Evolutionary conservation across 2,329 filamentous ascomycete species (phyloP), one percentile per base, ranked within the genome.

Genomic region (Fusarium sp.): DNA sequence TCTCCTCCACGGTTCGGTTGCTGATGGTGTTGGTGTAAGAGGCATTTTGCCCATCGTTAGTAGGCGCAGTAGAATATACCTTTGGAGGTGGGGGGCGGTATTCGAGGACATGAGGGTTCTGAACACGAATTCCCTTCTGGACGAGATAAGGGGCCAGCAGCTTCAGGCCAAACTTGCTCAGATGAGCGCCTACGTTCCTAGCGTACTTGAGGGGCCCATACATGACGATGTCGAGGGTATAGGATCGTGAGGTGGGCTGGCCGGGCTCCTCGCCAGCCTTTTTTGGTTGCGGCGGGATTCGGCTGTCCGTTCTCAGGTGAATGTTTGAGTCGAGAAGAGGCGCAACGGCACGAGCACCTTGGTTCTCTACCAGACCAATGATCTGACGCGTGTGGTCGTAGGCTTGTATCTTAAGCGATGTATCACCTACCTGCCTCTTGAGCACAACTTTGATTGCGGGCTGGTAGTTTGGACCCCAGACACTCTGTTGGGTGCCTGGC

Each of bases 1-100:
- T 92, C 81, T 98, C 94, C 76, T 98, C 95, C 1, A 91, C 90
- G 1, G 93, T 95, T 37, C 94, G 89, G 52, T 79, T 82, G 41
- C 82, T 80, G 6, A 82, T 69, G 10, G 81, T 76, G 39, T 73
- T 77, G n/a, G 73, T 66, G 64, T 77, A 69, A 27, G 71, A 66
- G 55, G 73, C 76, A 21, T 69, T 69, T 62, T 79, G 71, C 62
- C 76, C 71, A 61, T 76, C 79, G 18, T 72, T 80, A 23, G 55
- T 49, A 29, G 51, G 49, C 15, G 45, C 67, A 27, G 70, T 42
- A 15, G 79, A 64, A 46, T 82, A 83, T 19, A 78, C 77, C 42
- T 79, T 78, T 12, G 80, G 77, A 5, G 81, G 79, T 14, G 81
- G 82, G 16, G 84, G 83, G 60, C 84, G 83, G 56, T 82, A 86